Evolutionary conservation across 495 filamentous ascomycete species (phyloP).

Genomic region (Acidomyces sp.): DNA sequence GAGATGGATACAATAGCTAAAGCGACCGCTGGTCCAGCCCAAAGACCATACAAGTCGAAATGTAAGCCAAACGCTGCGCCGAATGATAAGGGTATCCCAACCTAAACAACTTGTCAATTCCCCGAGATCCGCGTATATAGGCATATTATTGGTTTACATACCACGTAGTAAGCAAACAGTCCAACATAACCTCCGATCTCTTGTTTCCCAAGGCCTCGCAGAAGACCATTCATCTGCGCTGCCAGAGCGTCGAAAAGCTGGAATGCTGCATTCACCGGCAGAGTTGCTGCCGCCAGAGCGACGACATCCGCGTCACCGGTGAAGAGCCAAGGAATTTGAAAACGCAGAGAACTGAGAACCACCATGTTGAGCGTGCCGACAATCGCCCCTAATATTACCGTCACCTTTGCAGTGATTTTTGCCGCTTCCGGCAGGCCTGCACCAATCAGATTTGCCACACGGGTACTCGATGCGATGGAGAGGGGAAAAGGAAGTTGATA

Average conservation of each 20-base stretch:
- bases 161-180: slow-evolving; percentile 67
- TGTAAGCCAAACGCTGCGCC: slow-evolving; percentile 55
- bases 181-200: slow-evolving; percentile 81
- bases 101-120: slow-evolving; percentile 8
- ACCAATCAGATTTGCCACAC: slow-evolving; percentile 33
- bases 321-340: slow-evolving; percentile 63
- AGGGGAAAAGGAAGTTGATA: slow-evolving; percentile 33
- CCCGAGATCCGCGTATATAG: not conserved
- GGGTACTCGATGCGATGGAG: slow-evolving; percentile 28
- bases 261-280: slow-evolving; percentile 74
- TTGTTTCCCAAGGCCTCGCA: slow-evolving; percentile 74
- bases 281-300: slow-evolving; percentile 50
- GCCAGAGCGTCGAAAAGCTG: slow-evolving; percentile 78
- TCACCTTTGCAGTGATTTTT: slow-evolving; percentile 29
- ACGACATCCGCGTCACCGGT: slow-evolving; percentile 71
- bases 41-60: slow-evolving; percentile 66
- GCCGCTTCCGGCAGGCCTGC: slow-evolving; percentile 27
- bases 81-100: slow-evolving; percentile 76
- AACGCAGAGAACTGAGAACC: slow-evolving; percentile 48
- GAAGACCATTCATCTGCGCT: slow-evolving; percentile 63
- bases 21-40: slow-evolving; percentile 39
- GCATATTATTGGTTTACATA: slow-evolving; percentile 2
- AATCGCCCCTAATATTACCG: slow-evolving; percentile 46
- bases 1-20: slow-evolving; percentile 42
- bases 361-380: slow-evolving; percentile 67